Percentiles rank a stretch among this genome's conserved stretches.
Evolutionary conservation across 352 stramenopile species (phyloP).

Genomic region (Globisporangium emineosum): DNA sequence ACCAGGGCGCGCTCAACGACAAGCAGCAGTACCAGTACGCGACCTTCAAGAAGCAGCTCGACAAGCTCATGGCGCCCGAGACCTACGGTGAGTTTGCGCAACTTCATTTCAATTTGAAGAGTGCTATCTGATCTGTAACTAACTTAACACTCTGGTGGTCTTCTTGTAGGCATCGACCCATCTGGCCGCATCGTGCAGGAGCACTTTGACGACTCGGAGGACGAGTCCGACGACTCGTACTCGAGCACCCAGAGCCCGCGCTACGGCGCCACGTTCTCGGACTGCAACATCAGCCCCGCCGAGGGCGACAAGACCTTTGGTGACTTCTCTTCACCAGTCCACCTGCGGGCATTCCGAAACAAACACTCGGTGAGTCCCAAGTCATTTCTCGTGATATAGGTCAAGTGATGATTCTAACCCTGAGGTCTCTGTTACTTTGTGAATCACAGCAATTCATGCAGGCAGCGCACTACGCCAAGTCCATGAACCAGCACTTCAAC

Average conservation of each 20-base stretch:
- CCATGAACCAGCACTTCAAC: constrained; percentile 11
- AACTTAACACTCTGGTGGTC: not conserved
- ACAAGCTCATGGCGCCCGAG: constrained; percentile 60
- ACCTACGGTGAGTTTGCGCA: constrained; percentile 39
- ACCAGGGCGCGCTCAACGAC: constrained; percentile 52
- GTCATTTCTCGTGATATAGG: not conserved
- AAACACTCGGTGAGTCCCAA: constrained; percentile 35
- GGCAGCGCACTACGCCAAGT: constrained; percentile 7
- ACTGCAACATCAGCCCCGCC: constrained; percentile 54
- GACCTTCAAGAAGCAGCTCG: constrained; percentile 62
- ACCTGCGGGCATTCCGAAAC: constrained; percentile 45
- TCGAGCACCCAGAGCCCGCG: constrained; percentile 47
- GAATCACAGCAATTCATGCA: constrained; percentile 14
- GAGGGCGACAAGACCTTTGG: constrained; percentile 41
- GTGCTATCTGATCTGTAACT: not conserved
- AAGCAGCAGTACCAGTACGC: constrained; percentile 61
- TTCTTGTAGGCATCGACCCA: constrained; percentile 41
- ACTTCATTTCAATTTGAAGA: no score
- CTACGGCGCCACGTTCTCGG: constrained; percentile 38
- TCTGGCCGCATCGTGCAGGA: constrained; percentile 46
- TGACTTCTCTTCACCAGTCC: constrained; percentile 40
- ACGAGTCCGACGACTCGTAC: constrained; percentile 52
- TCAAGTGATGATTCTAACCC: not conserved
- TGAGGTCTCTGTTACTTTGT: not conserved
- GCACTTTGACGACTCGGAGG: constrained; percentile 47